These are phyloP conservation scores for Kwoniella bestiolae DNA, from an alignment of 768 basidiomycete species.

Conservation along the genomic window DNA sequence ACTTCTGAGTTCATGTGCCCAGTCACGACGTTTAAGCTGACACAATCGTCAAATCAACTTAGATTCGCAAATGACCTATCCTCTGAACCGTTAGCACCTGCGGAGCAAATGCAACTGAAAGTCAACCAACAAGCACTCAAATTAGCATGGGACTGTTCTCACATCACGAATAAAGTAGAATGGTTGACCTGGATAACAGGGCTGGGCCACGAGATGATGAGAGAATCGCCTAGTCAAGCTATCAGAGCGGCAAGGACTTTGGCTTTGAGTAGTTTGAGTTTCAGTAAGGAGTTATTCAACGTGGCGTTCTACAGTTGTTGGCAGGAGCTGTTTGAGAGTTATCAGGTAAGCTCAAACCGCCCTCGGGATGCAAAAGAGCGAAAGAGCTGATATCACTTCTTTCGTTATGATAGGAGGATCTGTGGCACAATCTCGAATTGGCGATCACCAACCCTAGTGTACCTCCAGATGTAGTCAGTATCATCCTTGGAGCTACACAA, in stretches of 20 bases:
- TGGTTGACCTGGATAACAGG: slow-evolving; percentile 96
- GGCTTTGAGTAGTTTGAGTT: slow-evolving; percentile 85
- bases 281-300: slow-evolving; percentile 94
- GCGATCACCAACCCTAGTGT: slow-evolving; percentile 76
- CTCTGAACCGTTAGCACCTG: slow-evolving; percentile 58
- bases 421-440: slow-evolving; percentile 83
- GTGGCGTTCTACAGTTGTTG: slow-evolving; percentile 98
- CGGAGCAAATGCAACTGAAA: slow-evolving; percentile 82
- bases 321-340: slow-evolving; percentile 92
- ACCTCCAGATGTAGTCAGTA: slow-evolving; percentile 86
- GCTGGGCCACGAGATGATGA: slow-evolving; percentile 92
- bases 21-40: no score
- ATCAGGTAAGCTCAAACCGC: slow-evolving; percentile 84
- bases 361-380: no score
- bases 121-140: slow-evolving; percentile 98
- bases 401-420: slow-evolving; percentile 72
- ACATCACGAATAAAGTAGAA: slow-evolving; percentile 71
- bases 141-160: slow-evolving; percentile 90
- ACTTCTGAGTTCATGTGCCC: no score
- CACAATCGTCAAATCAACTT: not conserved
- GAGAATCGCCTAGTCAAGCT: slow-evolving; percentile 97
- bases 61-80: slow-evolving; percentile 36
- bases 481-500: slow-evolving; percentile 89
- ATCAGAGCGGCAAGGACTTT: slow-evolving; percentile 92
- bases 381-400: no score